Base-by-base conservation (phyloP, 164 flowering plant species). In the Santalum album region DNA sequence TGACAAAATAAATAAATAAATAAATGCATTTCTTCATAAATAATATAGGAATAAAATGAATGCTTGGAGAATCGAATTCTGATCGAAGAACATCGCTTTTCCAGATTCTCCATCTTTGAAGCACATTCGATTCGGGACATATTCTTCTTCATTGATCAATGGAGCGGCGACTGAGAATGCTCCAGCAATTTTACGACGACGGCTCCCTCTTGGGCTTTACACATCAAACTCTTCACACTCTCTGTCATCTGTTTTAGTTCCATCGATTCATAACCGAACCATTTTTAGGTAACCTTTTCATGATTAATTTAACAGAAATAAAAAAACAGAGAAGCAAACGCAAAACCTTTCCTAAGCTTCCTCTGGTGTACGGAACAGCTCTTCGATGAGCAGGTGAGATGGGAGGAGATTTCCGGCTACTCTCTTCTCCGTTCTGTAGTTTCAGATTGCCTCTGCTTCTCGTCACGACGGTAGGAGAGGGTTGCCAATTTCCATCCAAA, bases 391-490 rank as follows among this genome's bases (percentile, higher is more conserved):
- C 69, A 46, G 51, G 16, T 50, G 79, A 64, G 36, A 60, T 44
- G 27, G 88, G 72, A 43, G 84, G 85, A 63, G 87, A 82, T 68
- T 79, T 88, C 39, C 87, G 47, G 61, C 73, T 72, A 19, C 49
- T 65, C 63, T 75, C 82, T 62, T 79, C 86, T 51, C 64, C 64
- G 50, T 52, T 54, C 10, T 49, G 46, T 39, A 49, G 40, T 48
- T 61, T 76, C 3, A 57, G 65, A 32, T 57, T 72, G 14, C 70
- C 76, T 56, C 74, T 67, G 49, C 90, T 83, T 63, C 88, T 66
- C 18, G 86, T 81, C 22, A 56, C 66, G 20, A 75, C 54, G 0
- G 64, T 60, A 17, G 78, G 48, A 55, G 72, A 66, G 20, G 61
- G 70, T 0, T 60, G 60, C 67, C 61, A 61, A 19, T 48, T 64